Evolutionary conservation across 169 alveolate species (phyloP).

Genomic region (Plasmodium yoelii): DNA sequence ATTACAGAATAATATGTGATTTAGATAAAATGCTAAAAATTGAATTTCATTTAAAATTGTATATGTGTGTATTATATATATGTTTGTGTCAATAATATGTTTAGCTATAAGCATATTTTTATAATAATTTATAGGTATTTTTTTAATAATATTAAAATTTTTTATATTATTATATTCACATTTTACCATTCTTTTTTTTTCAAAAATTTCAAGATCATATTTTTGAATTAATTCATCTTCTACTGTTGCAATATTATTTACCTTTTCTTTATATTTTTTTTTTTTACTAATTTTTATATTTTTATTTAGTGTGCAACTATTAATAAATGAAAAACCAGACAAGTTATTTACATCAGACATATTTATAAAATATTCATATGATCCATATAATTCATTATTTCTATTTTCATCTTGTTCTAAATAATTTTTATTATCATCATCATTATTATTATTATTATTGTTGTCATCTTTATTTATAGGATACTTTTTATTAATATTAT

Average conservation of each 20-base stretch:
- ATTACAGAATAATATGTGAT: slow-evolving; percentile 49
- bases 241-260: not conserved
- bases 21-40: slow-evolving; percentile 37
- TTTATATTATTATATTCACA: slow-evolving; percentile 24
- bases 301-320: slow-evolving; percentile 17
- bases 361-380: slow-evolving; percentile 15
- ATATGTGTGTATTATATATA: slow-evolving; percentile 55
- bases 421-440: not conserved
- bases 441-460: not conserved
- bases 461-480: not conserved
- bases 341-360: slow-evolving; percentile 10
- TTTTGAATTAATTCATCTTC: slow-evolving; percentile 27
- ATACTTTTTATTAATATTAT: not conserved
- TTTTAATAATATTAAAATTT: slow-evolving; percentile 39
- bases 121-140: slow-evolving; percentile 19
- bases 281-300: slow-evolving; percentile 9
- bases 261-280: slow-evolving; percentile 30
- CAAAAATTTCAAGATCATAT: not conserved
- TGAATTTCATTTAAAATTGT: slow-evolving; percentile 16
- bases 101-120: slow-evolving; percentile 35
- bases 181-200: slow-evolving; percentile 2
- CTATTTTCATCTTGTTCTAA: not conserved
- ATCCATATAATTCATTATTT: not conserved
- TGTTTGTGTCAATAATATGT: slow-evolving; percentile 56
- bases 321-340: slow-evolving; percentile 40